Conservation (phyloP, 169 alveolate genomes). For the Eimeria falciformis region DNA sequence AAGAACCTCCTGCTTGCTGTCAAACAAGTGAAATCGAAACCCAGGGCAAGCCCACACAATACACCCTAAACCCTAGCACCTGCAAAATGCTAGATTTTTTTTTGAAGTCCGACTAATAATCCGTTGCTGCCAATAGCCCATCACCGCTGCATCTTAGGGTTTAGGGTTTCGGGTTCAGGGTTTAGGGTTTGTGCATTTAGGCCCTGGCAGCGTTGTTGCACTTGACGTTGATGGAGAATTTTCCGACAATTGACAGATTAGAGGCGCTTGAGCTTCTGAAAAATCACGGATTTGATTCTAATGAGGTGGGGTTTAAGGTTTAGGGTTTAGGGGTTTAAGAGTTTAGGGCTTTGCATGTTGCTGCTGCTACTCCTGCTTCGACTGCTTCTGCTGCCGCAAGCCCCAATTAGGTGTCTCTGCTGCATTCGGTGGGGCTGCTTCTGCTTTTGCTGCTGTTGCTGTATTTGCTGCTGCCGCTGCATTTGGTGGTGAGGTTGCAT, state of each 20-base stretch:
- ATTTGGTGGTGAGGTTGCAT: background rate
- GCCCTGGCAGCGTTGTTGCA: conserved; percentile 62
- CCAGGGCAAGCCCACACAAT: background rate
- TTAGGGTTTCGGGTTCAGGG: background rate
- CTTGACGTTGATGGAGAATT: conserved; percentile 31
- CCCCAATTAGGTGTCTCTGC: background rate
- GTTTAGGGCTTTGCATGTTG: too few relatives aligned
- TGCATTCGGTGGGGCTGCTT: too few relatives aligned
- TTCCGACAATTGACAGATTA: conserved; percentile 25
- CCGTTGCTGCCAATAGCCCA: too few relatives aligned
- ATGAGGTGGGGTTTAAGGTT: conserved; percentile 48
- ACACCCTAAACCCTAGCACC: conserved; percentile 13
- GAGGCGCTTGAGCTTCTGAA: conserved; percentile 9
- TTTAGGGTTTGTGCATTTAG: conserved; percentile 26
- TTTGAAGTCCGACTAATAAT: too few relatives aligned
- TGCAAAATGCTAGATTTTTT: too few relatives aligned
- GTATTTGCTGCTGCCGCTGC: conserved; percentile 9
- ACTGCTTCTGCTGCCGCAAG: conserved; percentile 39
- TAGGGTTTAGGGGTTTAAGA: conserved; percentile 4
- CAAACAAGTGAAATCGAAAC: conserved; percentile 7
- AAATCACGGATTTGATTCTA: conserved; percentile 33
- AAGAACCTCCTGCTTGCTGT: conserved; percentile 9
- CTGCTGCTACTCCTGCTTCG: background rate
- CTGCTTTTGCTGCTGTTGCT: background rate
- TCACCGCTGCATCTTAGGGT: background rate